Conservation (phyloP, 2,329 filamentous ascomycete genomes). For the Alternaria consortialis region DNA sequence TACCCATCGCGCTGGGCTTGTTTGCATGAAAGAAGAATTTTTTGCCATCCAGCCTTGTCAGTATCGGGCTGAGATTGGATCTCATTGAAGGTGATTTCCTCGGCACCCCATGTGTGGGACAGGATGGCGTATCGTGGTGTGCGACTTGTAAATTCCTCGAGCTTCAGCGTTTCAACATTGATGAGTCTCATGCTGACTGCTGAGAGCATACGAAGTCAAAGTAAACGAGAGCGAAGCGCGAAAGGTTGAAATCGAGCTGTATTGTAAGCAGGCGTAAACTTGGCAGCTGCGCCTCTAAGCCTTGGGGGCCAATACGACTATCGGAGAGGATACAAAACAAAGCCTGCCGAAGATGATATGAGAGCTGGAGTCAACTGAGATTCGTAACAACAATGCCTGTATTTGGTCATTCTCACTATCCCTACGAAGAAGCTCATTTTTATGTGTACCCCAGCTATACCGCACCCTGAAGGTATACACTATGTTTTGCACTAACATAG, state of each 20-base stretch:
- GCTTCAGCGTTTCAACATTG: not conserved
- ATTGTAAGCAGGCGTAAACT: too few relatives aligned
- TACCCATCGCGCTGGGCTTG: not conserved
- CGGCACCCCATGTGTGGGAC: not conserved
- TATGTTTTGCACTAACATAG: too few relatives aligned
- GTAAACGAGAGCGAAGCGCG: too few relatives aligned
- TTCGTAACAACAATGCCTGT: not conserved
- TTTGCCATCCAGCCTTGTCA: not conserved
- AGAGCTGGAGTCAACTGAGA: not conserved
- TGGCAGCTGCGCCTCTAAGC: not conserved
- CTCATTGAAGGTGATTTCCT: not conserved
- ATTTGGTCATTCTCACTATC: not conserved
- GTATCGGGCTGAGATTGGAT: not conserved
- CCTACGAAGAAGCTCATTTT: not conserved
- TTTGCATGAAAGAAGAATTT: not conserved
- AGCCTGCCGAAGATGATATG: not conserved
- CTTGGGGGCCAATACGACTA: not conserved
- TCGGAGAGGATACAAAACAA: not conserved
- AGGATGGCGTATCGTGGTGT: not conserved
- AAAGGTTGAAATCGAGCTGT: too few relatives aligned
- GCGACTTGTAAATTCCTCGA: not conserved
- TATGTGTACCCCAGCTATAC: not conserved
- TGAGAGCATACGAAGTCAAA: too few relatives aligned
- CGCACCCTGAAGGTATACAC: not conserved
- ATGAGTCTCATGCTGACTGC: too few relatives aligned